Percentiles rank a stretch among this genome's conserved stretches.
Conservation (phyloP, 75 land plant genomes). For the Pinus taeda region DNA sequence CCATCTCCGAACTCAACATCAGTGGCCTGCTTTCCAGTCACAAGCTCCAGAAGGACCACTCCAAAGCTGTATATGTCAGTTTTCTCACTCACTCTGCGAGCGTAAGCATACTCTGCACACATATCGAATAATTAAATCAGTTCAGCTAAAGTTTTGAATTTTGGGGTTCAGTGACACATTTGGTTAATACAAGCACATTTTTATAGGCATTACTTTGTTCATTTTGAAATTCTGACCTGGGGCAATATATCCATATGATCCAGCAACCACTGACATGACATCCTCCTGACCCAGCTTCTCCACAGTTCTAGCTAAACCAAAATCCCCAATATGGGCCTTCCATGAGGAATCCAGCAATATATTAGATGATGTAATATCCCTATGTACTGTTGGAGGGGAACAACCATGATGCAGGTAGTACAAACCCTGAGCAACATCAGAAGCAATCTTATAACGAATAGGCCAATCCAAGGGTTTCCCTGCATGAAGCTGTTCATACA, state of each 20-base stretch:
- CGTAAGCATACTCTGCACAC: conserved; percentile 34
- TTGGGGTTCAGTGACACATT: no score
- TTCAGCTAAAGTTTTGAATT: no score
- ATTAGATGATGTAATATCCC: conserved; percentile 74
- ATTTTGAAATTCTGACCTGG: neutral
- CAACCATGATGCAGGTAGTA: conserved; percentile 73
- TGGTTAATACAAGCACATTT: no score
- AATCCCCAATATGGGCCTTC: conserved; percentile 58
- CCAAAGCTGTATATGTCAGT: conserved; percentile 38
- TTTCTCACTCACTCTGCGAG: conserved; percentile 27
- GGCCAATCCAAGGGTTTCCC: conserved; percentile 44
- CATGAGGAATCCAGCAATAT: conserved; percentile 52
- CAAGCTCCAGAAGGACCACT: conserved; percentile 33
- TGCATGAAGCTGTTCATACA: conserved; percentile 52
- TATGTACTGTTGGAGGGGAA: conserved; percentile 52
- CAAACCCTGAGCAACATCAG: conserved; percentile 58
- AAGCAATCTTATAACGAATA: conserved; percentile 41
- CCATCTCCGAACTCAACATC: conserved; percentile 30
- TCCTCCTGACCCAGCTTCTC: conserved; percentile 38
- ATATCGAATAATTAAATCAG: neutral
- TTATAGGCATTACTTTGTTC: no score
- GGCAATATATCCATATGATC: conserved; percentile 66
- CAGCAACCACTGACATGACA: conserved; percentile 56
- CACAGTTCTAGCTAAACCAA: conserved; percentile 51
- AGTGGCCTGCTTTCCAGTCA: conserved; percentile 22